Base-by-base conservation (phyloP, 441 rosid genomes). In the Gossypium davidsonii region DNA sequence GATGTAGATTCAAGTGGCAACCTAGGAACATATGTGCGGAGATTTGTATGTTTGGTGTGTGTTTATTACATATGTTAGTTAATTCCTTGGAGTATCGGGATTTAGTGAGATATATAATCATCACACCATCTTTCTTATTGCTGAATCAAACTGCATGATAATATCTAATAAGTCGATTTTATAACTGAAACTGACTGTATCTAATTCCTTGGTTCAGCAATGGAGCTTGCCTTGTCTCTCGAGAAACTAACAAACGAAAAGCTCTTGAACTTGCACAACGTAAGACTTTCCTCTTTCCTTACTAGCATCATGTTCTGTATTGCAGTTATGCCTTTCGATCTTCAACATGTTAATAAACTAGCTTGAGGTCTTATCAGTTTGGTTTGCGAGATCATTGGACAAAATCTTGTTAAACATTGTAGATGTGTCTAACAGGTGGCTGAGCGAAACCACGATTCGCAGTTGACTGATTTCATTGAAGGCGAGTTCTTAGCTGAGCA, bases 181-280 rank as follows among this genome's bases (percentile, higher is more conserved):
- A 2, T 71, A 8, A 3, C 53, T 59, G 21, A 23, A 4, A 0
- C 55, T 48, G 52, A 56, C 63, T 12, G 26, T 55, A 21, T 21
- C 60, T 14, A 8, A 52, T 61, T 76, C 61, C 48, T 74, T 79
- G 76, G 44, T 64, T 42, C 61, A 88, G 92, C 90, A 9, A 88
- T 88, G 92, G 92, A 88, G 83, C 84, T 88, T 51, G 80, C 92
- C 1, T 79, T 89, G 83, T 89, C 90, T 31, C 67, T 89, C 78
- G 94, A 89, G 88, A 89, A 89, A 78, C 84, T 89, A 23, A 83
- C 78, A 51, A 89, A 86, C 61, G 91, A 85, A 65, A 89, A 89
- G 85, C 91, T 89, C 66, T 72, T 88, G 58, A 80, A 89, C 77
- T 77, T 89, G 52, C 91, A 88, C 58, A 59, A 64, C 53, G 94